phyloP scores from a whole-genome alignment of 108 stramenopile genomes.

The Pseudonitzschia multistriata region DNA sequence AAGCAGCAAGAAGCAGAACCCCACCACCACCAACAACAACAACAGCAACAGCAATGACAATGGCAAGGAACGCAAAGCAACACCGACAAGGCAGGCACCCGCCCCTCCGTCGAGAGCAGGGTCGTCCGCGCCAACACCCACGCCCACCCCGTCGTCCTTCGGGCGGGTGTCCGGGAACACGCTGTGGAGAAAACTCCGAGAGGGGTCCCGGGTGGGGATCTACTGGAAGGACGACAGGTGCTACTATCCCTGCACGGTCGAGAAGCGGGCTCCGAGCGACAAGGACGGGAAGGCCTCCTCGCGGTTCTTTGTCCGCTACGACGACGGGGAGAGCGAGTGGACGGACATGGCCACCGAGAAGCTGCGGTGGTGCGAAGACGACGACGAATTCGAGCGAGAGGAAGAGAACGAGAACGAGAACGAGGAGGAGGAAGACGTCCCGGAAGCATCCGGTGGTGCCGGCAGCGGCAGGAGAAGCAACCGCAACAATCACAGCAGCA shows the following conservation, averaged over 20 bases:
- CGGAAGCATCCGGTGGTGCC: not conserved
- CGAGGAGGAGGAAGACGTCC: not conserved
- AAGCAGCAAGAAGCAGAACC: constrained; percentile 2
- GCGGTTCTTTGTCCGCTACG: constrained; percentile 47
- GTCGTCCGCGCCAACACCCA: constrained; percentile 5
- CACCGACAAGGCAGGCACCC: not conserved
- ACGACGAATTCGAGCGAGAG: not conserved
- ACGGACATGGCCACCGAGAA: constrained; percentile 53
- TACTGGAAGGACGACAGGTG: constrained; percentile 61
- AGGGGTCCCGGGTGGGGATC: constrained; percentile 46
- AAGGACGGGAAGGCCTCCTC: not conserved
- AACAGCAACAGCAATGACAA: constrained; percentile 5
- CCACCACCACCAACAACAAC: not conserved
- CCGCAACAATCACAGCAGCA: not conserved
- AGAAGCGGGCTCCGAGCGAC: constrained; percentile 8
- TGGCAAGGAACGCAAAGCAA: not conserved
- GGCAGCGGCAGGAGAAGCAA: constrained; percentile 1
- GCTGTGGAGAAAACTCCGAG: constrained; percentile 35
- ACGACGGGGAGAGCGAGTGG: constrained; percentile 67
- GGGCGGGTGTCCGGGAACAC: constrained; percentile 5
- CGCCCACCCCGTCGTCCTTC: constrained; percentile 18
- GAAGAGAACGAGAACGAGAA: constrained; percentile 1
- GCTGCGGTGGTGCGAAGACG: constrained; percentile 35
- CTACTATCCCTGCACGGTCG: constrained; percentile 52
- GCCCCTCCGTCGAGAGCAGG: not conserved